These are phyloP conservation scores for Umbelopsis isabellina DNA, from an alignment of 192 early-diverging fungal species.

Conservation along the genomic window DNA sequence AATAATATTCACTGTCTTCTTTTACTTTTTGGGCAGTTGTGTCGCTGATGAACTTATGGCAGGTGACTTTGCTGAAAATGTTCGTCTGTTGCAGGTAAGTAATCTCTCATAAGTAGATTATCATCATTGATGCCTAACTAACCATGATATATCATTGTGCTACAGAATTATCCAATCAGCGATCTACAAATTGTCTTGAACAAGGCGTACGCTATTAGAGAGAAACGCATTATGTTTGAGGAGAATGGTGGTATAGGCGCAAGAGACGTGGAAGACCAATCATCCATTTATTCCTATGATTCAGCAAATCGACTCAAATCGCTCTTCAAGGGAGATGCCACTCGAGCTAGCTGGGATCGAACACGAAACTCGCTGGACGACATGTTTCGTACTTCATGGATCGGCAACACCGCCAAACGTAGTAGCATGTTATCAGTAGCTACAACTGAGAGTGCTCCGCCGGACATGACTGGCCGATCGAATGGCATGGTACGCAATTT, in stretches of 20 bases:
- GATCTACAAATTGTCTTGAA: constrained; percentile 44
- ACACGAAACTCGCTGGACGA: constrained; percentile 23
- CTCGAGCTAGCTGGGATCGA: constrained; percentile 3
- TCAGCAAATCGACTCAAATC: background rate
- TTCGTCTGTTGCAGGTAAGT: constrained; percentile 62
- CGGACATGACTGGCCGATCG: constrained; percentile 8
- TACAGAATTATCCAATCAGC: constrained; percentile 61
- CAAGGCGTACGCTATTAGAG: constrained; percentile 31
- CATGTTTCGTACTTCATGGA: constrained; percentile 13
- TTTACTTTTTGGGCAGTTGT: constrained; percentile 48
- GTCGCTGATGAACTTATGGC: constrained; percentile 57
- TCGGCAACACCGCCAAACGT: background rate
- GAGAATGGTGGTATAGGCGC: background rate
- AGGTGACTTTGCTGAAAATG: constrained; percentile 64
- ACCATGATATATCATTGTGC: constrained; percentile 12
- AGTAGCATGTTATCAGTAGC: constrained; percentile 13
- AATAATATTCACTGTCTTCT: no score
- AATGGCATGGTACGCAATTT: constrained; percentile 15
- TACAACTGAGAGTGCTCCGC: constrained; percentile 13
- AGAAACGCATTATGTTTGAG: constrained; percentile 21
- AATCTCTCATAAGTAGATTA: background rate
- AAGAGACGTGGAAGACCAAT: background rate
- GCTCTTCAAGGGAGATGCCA: constrained; percentile 2
- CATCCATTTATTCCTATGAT: constrained; percentile 1
- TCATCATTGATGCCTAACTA: background rate